Base-by-base conservation (phyloP, 2,329 filamentous ascomycete genomes). In the Albophoma yamanashiensis region DNA sequence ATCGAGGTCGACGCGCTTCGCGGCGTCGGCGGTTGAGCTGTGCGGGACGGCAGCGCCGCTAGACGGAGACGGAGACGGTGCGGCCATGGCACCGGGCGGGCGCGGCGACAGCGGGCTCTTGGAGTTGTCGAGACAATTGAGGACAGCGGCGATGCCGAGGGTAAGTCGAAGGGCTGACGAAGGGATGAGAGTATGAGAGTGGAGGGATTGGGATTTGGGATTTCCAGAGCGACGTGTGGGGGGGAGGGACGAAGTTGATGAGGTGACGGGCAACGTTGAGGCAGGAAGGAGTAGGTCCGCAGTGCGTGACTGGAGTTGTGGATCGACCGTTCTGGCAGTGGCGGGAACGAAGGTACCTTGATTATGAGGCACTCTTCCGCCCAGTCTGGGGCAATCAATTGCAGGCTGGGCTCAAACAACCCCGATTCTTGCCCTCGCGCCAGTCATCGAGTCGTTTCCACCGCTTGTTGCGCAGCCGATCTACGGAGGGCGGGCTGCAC, bases 1-100 rank as follows among this genome's bases (percentile, higher is more conserved):
- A 69, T 93, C 89, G 61, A 92, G 79, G 72, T 96, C 91, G 64
- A 92, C 79, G 66, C 85, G 81, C 75, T 79, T 81, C 60, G 78
- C 64, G 38, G 76, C 74, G 66, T 76, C 76, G 66, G 45, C 20
- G 43, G 43, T 39, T 25, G 42, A 43, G 38, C 31, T 45, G 40
- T 31, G 9, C 17, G 50, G 5, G 50, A 14, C 50, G 20, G 31
- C 50, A 20, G 50, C 31, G 50, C 31, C 50, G 50, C n/a, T 53
- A 17, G 50, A 38, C 20, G 50, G 50, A 17, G 50, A 38, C 20
- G 50, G 50, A 38, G 50, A 38, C 6, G 50, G 50, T 38, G 50
- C 50, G 11, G 50, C 50, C 50, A 55, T 55, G 31, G 50, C 50
- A 55, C 20, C 31, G 31, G 50, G 50, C 50, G 20, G 50, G 22